Base-by-base conservation (phyloP, 495 filamentous ascomycete genomes). In the Cercophora scortea region DNA sequence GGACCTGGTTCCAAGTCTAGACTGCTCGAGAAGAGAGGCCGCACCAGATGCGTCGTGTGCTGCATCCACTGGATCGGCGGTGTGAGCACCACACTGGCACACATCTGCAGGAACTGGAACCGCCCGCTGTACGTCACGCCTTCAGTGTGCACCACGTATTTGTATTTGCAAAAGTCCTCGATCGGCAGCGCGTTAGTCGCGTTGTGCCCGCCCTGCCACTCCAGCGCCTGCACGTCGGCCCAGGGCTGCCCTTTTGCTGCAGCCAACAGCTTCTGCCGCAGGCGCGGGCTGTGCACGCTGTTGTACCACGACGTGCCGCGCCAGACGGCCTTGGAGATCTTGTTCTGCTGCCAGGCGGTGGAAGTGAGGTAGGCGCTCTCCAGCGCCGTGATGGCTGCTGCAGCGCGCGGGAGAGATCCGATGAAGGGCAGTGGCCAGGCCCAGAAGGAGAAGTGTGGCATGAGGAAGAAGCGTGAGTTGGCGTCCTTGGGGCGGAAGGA, bases 371-470 rank as follows among this genome's bases (percentile, higher is more conserved):
- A 15, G 8, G 8, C 1, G 0, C 18, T 0, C 39, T 79, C 76
- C 38, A 77, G 51, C 0, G n/a, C 5, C 0, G 67, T 41, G 42
- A 84, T 79, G 19, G 78, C 77, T 3, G 44, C 17, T 0, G 66
- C 59, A 3, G 82, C 78, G 53, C 79, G 78, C 12, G 71, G 58
- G 49, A 85, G 79, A 8, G 80, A 77, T 5, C 79, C 79, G 41
- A 87, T 73, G 51, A 78, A 71, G 33, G 79, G 71, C 42, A 85
- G 75, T 0, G 82, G 75, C 84, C 85, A 89, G 1, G 81, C 71
- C 84, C 84, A 91, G 72, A 84, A 88, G 54, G 81, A 79, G 63
- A 90, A 91, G 69, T 91, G 86, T 0, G 88, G 88, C 70, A 91
- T 86, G 4, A 88, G 60, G 81, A 88, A 91, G 47, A 74, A 66